Base-by-base conservation (phyloP, 2,329 filamentous ascomycete genomes). In the Colletotrichum sojae region DNA sequence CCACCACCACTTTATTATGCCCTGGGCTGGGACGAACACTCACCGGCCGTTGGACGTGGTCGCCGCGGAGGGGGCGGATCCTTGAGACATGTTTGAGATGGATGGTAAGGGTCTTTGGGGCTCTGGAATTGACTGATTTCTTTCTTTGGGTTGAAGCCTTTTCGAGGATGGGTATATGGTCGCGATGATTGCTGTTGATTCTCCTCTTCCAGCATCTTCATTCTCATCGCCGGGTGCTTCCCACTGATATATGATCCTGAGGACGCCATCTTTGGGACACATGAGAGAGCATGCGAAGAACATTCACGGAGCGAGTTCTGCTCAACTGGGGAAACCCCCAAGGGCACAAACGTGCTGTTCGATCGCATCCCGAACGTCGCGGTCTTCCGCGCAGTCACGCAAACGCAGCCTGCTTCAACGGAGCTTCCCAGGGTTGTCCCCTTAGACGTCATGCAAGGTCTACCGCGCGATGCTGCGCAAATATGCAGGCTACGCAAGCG, bases 281-380 rank as follows among this genome's bases (percentile, higher is more conserved):
- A n/a, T n/a, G 16, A 22, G n/a, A 20, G 13, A 18, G 45, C 18
- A 10, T 39, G 25, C 45, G 10, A 22, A 40, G n/a, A 22, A 10
- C 31, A 39, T 10, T 39, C 39, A 15, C n/a, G 8, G 36, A n/a
- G 12, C 12, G 13, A 52, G 49, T 46, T 62, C 56, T 46, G 51
- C 55, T 43, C 56, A 57, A 40, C 48, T 25, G 36, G 57, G 66
- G 18, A 43, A 5, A 59, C 8, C 6, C 20, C 31, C 8, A 56
- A 69, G 46, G 56, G 63, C 67, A 67, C 63, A 31, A 51, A 61
- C 22, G 67, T 56, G 67, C 67, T 55, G 55, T 62, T 57, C 9
- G 18, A 53, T 10, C n/a, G 6, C 27, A 8, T 31, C 48, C 39
- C 36, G 18, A 39, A 54, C 31, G 31, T 36, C 10, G 31, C 9